phyloP scores from a whole-genome alignment of 1,284 basidiomycete species.

The Trichosporon asahii region DNA sequence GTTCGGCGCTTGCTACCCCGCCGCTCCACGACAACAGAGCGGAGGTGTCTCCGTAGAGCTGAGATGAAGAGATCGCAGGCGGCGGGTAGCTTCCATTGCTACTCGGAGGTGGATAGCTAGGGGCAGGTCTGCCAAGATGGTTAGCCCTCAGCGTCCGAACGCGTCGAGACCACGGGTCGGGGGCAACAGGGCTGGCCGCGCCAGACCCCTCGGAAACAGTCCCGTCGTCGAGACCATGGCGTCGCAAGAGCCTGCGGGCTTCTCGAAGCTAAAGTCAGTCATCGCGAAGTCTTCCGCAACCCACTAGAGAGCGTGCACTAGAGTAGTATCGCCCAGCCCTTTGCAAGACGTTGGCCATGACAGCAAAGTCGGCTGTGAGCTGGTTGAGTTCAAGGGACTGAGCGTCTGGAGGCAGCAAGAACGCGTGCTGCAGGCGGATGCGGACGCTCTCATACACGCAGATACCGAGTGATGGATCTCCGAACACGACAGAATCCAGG shows the following conservation, averaged over 20 bases:
- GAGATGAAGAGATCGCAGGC: background rate
- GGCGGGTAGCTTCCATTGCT: slow-evolving; percentile 7
- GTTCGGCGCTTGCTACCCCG: background rate
- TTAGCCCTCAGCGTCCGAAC: slow-evolving; percentile 16
- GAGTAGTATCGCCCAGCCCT: slow-evolving; percentile 13
- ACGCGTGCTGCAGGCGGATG: slow-evolving; percentile 23
- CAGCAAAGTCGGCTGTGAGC: slow-evolving; percentile 18
- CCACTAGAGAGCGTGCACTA: background rate
- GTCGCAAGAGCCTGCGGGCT: slow-evolving; percentile 22
- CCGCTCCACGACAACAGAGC: background rate
- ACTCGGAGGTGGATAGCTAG: background rate
- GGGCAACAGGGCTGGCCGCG: slow-evolving; percentile 14
- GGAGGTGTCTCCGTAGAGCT: background rate
- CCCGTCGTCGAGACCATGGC: slow-evolving; percentile 22
- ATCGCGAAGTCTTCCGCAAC: too few species aligned
- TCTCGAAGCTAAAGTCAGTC: slow-evolving; percentile 19
- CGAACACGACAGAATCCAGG: slow-evolving; percentile 20
- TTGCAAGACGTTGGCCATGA: slow-evolving; percentile 17
- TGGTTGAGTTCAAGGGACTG: slow-evolving; percentile 20
- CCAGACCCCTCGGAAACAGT: slow-evolving; percentile 18
- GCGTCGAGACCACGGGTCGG: slow-evolving; percentile 22
- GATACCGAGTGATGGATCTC: slow-evolving; percentile 23
- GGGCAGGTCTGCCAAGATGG: slow-evolving; percentile 7
- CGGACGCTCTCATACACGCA: slow-evolving; percentile 28
- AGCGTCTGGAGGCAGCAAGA: slow-evolving; percentile 16